phyloP scores from a whole-genome alignment of 2,329 filamentous ascomycete species.

The Aspergillus cejpii region DNA sequence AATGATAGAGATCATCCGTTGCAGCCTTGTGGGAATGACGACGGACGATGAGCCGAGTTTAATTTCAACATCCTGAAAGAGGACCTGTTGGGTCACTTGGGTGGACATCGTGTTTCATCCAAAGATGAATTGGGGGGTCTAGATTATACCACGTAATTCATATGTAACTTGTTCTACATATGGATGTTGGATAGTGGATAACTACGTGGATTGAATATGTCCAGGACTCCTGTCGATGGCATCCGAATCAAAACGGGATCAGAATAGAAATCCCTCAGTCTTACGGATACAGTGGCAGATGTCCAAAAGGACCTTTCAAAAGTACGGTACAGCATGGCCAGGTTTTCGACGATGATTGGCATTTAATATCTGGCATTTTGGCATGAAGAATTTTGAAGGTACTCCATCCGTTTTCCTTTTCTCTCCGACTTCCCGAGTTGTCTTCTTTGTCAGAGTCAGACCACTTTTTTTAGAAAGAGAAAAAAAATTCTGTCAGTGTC shows the following conservation, averaged over 20 bases:
- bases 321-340: not conserved
- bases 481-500: not conserved
- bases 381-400: too few relatives aligned
- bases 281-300: too few relatives aligned
- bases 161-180: not conserved
- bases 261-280: too few relatives aligned
- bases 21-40: too few relatives aligned
- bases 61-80: not conserved
- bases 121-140: not conserved
- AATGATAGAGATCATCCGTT: constrained; percentile 37
- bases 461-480: not conserved
- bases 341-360: not conserved
- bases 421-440: not conserved
- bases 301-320: too few relatives aligned
- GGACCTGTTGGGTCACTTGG: not conserved
- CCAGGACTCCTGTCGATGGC: not conserved
- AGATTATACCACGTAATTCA: not conserved
- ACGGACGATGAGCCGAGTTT: constrained; percentile 10
- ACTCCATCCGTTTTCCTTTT: not conserved
- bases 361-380: not conserved
- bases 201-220: not conserved
- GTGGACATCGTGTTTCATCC: not conserved
- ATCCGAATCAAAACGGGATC: not conserved
- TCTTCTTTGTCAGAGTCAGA: not conserved
- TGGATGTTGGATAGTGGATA: not conserved